Base-by-base conservation (phyloP, 2,329 filamentous ascomycete species). In the Cryphonectria nitschkei region DNA sequence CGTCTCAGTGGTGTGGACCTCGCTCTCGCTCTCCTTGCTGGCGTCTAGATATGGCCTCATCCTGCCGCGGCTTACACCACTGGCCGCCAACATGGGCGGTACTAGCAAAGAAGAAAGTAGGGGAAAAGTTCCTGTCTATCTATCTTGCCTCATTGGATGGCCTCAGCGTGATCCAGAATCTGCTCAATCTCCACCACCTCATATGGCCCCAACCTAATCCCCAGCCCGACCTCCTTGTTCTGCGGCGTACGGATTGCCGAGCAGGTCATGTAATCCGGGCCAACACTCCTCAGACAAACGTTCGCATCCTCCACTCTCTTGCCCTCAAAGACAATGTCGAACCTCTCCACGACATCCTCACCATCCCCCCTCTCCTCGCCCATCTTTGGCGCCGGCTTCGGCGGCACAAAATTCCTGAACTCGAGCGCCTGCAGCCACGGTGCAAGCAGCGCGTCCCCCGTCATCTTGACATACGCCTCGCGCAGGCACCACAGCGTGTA, bases 391-490 rank as follows among this genome's bases (percentile, higher is more conserved):
- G 77, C 78, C 11, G 80, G 78, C 68, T 70, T 73, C 3, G 90
- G 90, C 65, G 90, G 86, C 66, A 84, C 82, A 67, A 93, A 91
- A 65, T 84, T 82, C 70, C 84, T 82, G 77, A 95, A 93, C 76
- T 94, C 90, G 11, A 95, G 82, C 65, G 92, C 87, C 66, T 82
- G 83, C 65, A 95, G 83, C 93, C 93, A 95, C 4, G 84, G 83
- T 0, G 93, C 93, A 11, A 94, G 83, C 70, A 95, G 83, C 0
- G 92, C 93, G 76, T 95, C 92, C 37, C 93, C 93, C 41, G 92
- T 92, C 82, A 95, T 89, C 86, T 95, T 95, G 80, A 95, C 90
- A 78, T 93, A 95, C 0, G 92, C 90, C 81, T 95, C 93, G 75
- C 93, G 90, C 79, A 93, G 86, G 78, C 91, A 93, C 90, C 92